Base-by-base conservation (phyloP, 2,329 filamentous ascomycete species). In the Colletotrichum orbiculare region DNA sequence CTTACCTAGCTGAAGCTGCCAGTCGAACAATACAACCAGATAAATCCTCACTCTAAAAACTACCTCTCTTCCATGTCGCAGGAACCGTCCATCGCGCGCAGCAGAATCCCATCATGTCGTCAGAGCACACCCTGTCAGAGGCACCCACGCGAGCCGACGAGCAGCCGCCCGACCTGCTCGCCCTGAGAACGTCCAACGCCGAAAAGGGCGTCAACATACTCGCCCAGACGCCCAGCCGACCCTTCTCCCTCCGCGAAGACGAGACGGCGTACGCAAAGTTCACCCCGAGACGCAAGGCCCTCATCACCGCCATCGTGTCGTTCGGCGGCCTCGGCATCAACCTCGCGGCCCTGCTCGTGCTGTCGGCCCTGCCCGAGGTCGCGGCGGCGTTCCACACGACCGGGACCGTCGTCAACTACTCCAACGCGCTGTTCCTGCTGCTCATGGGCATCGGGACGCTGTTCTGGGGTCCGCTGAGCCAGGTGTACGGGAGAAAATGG, bases 291-390 rank as follows among this genome's bases (percentile, higher is more conserved):
- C 71, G 68, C 41, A 72, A 73, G 55, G 38, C 57, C 2, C 42
- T 71, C 6, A 72, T 73, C 54, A 71, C 71, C 6, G 54, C 64
- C 15, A 69, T 71, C 10, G 63, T 73, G 11, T 66, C 63, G 2
- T 66, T 66, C 2, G 63, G 52, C 15, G 63, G 63, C 4, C 59
- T 66, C 4, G 53, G 58, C 13, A 56, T 66, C 58, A 66, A 66
- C 59, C 37, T 66, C 13, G 63, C 63, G n/a, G 42, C 63, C 8
- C 54, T 66, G 11, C 33, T 66, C 4, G 63, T 94, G 8, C 77
- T 95, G 11, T 85, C 91, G 1, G 92, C 91, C 4, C 86, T 91
- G 2, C 91, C 91, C 1, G 91, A 95, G 73, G 88, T 95, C 6
- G 90, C 91, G 1, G 74, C 73, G 3, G 88, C 86, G 5, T 93